phyloP scores from a whole-genome alignment of 2,329 filamentous ascomycete species.

The Apiospora arundinis region DNA sequence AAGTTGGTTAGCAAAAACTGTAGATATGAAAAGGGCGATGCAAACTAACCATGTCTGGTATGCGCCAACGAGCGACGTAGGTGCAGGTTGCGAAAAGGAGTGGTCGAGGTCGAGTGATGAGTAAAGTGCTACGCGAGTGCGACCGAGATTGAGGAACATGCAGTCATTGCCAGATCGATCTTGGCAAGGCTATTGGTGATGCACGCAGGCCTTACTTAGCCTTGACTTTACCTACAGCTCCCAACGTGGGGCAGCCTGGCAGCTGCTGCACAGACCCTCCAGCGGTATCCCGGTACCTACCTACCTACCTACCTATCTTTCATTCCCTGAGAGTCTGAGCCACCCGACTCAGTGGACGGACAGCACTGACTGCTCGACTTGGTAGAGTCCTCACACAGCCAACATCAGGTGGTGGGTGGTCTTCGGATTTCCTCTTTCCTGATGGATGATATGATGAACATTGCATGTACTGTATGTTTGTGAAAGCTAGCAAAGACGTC shows the following conservation, averaged over 20 bases:
- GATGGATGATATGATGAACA: not conserved
- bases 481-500: not conserved
- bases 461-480: not conserved
- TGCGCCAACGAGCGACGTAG: not conserved
- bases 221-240: conserved; percentile 7
- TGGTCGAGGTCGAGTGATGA: conserved; percentile 22
- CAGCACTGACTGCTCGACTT: no score
- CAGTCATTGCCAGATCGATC: conserved; percentile 1
- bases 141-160: not conserved
- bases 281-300: not conserved
- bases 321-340: no score
- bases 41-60: conserved; percentile 21
- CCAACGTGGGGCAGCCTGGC: conserved; percentile 3
- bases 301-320: not conserved
- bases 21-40: not conserved
- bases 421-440: not conserved
- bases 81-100: conserved; percentile 3
- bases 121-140: not conserved
- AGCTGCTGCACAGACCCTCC: not conserved
- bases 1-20: not conserved
- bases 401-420: no score
- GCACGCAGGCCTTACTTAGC: conserved; percentile 7
- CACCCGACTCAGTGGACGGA: no score
- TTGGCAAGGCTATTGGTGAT: conserved; percentile 18
- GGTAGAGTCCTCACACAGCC: no score